Evolutionary conservation across 768 basidiomycete genomes (phyloP), one percentile per base, ranked within the genome.

Genomic region (Boletus coccyginus): DNA sequence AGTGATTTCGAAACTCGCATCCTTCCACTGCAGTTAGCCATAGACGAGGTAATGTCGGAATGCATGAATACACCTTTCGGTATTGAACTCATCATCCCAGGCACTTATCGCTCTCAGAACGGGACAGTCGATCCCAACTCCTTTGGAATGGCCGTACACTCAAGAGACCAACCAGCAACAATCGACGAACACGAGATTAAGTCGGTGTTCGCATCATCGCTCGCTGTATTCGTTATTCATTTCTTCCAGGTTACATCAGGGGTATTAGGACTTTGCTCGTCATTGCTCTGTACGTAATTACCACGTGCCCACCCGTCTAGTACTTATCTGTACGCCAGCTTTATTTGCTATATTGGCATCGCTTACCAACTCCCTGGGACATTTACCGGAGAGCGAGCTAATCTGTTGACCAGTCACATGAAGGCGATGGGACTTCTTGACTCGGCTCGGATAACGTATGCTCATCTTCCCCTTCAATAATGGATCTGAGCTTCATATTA

Each of bases 361-460:
- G 77, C 84, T 0, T 92, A 92, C 64, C 90, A 92, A 59, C 78
- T 90, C 3, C 86, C 90, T 13, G 90, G 89, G 3, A 78, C 85
- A 9, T 81, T 88, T 43, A 75, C 84, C 13, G 78, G 77, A 7
- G 90, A 92, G 67, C 77, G 88, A 41, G 84, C 89, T 0, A 78
- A 74, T 51, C 70, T 80, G 16, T 67, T 92, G 33, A 90, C 90
- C 0, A 73, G 81, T 9, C 88, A 92, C 64, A 82, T 92, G 78
- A 86, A 86, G 64, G 88, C 82, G 3, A 92, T 92, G 90, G 90
- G 90, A 9, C 76, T 91, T 14, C 70, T 80, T 8, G 88, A 90
- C 62, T 82, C 82, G 0, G 87, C 89, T 13, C 78, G 88, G 38
- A 80, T 88, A 46, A 56, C 83, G 80, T 83, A 64, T 17, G 81